Base-by-base conservation (phyloP, 495 filamentous ascomycete species). In the Hyaloscypha hepaticicola region DNA sequence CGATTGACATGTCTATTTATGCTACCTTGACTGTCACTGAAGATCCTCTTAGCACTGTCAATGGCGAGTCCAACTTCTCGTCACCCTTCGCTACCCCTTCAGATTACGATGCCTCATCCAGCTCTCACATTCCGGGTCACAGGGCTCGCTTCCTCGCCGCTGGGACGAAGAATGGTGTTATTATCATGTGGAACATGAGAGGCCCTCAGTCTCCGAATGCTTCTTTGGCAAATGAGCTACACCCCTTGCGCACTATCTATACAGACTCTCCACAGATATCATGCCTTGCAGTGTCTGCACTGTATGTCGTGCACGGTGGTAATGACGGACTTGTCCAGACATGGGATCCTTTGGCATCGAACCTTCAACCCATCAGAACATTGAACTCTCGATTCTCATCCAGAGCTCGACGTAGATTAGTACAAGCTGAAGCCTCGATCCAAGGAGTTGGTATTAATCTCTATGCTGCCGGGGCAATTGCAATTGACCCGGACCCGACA, bases 281-380 rank as follows among this genome's bases (percentile, higher is more conserved):
- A 11, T 91, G 85, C 67, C 75, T 99, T n/a, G 95, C 88, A 6
- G 73, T 97, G 24, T 91, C 93, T 1, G 92, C 93, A 12, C 80
- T 98, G 8, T 92, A 94, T 70, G 75, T 99, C 27, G 88, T 97
- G 1, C 92, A 96, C 74, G 95, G 95, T 28, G 95, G 95, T 50
- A 96, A 90, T 67, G 95, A 99, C 74, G 94, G 95, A 11, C 84
- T 98, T 8, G 93, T 98, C 8, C 95, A 98, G 72, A 90, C 92
- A 6, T 99, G 96, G 96, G 95, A 99, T 79, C 92, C 91, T 24
- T 77, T 99, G 26, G 92, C 89, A 2, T 98, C 95, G 0, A 89
- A 83, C 6, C 77, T 83, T 11, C 83, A 87, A 26, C 92, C 94
- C 0, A 84, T 98, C 65, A 87, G 93, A 24, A 97, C 93, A 4